Conservation (phyloP, 2,329 filamentous ascomycete species). For the Phyllosticta paracitricarpa region DNA sequence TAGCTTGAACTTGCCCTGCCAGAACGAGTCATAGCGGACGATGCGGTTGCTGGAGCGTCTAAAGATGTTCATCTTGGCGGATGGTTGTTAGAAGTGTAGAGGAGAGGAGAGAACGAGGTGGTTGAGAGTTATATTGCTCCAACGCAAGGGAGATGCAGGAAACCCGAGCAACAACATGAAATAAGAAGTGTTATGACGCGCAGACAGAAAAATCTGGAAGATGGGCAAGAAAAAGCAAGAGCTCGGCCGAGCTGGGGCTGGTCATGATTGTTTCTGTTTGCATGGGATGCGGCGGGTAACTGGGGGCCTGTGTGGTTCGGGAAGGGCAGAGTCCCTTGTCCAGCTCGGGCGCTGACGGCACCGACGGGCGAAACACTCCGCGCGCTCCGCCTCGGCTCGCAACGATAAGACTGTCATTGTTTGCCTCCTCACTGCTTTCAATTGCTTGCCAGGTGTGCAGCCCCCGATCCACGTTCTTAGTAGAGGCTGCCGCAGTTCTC, state of each 20-base stretch:
- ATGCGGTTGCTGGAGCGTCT: constrained; percentile 5
- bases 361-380: not conserved
- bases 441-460: not conserved
- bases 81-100: not conserved
- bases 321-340: not conserved
- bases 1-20: constrained; percentile 1
- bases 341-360: not conserved
- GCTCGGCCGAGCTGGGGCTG: not conserved
- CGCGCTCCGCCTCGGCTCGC: not conserved
- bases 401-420: not conserved
- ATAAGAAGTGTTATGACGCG: not conserved
- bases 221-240: not conserved
- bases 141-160: not conserved
- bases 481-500: not conserved
- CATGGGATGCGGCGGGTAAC: not conserved
- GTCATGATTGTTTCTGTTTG: not conserved
- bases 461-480: not conserved
- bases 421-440: not conserved
- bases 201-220: not conserved
- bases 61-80: constrained; percentile 1
- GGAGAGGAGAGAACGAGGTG: not conserved
- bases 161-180: not conserved
- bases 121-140: not conserved
- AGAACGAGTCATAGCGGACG: constrained; percentile 3
- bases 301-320: not conserved